Conservation (phyloP, 2,329 filamentous ascomycete species). For the Fusarium sp. region DNA sequence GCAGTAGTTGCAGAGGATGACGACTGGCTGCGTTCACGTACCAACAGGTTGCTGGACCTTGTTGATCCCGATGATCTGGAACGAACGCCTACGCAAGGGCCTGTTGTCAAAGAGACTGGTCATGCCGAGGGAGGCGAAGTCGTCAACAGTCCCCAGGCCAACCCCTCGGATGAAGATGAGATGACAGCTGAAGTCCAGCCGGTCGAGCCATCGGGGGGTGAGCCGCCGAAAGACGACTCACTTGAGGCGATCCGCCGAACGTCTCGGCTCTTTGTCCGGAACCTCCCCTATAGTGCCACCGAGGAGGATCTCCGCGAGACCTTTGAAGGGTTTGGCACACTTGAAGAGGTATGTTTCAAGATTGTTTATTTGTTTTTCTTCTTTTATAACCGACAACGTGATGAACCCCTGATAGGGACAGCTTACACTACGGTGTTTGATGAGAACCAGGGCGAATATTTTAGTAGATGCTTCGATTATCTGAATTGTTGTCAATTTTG, state of each 20-base stretch:
- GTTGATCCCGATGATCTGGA: conserved; percentile 76
- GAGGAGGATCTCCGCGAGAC: conserved; percentile 80
- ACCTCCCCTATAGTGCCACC: conserved; percentile 83
- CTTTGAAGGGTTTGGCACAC: conserved; percentile 78
- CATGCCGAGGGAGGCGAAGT: conserved; percentile 31
- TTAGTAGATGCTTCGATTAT: conserved; percentile 99
- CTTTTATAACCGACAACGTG: conserved; percentile 64
- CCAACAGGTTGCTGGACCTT: conserved; percentile 86
- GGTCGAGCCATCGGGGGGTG: conserved; percentile 38
- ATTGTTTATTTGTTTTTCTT: conserved; percentile 26
- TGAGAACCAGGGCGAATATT: conserved; percentile 93
- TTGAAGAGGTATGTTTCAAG: conserved; percentile 84
- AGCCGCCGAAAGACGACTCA: conserved; percentile 44
- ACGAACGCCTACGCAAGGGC: conserved; percentile 35
- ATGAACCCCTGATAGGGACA: conserved; percentile 99
- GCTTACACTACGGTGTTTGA: conserved; percentile 94
- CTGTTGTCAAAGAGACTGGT: conserved; percentile 22
- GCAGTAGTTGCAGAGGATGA: conserved; percentile 73
- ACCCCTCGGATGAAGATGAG: conserved; percentile 28
- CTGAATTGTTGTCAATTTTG: conserved; percentile 66
- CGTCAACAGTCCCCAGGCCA: conserved; percentile 24
- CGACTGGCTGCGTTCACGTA: conserved; percentile 92
- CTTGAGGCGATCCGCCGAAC: conserved; percentile 71
- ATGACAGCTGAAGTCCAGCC: conserved; percentile 43
- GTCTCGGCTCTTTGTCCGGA: conserved; percentile 87